phyloP scores from a whole-genome alignment of 2,329 filamentous ascomycete species.

The Epicoccum sorghinum region DNA sequence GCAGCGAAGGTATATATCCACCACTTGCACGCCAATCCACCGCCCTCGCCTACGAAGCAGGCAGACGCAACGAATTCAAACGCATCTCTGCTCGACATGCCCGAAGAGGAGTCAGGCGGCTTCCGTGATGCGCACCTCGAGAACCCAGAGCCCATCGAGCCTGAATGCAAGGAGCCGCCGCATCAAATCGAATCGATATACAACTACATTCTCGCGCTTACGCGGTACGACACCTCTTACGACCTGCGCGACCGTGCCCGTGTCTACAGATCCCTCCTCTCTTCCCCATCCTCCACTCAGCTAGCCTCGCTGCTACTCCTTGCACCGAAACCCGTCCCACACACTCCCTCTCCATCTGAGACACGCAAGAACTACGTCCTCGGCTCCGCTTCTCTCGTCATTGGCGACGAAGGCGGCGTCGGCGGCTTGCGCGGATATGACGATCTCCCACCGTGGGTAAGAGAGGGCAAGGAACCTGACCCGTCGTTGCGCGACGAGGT shows the following conservation, averaged over 20 bases:
- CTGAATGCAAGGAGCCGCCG: slow-evolving; percentile 49
- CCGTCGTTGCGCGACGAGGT: slow-evolving; percentile 68
- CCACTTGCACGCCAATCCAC: slow-evolving; percentile 70
- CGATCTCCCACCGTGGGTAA: slow-evolving; percentile 85
- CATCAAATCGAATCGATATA: slow-evolving; percentile 80
- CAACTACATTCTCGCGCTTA: slow-evolving; percentile 82
- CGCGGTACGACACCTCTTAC: slow-evolving; percentile 92
- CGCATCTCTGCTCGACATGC: slow-evolving; percentile 33
- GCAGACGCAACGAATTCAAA: slow-evolving; percentile 34
- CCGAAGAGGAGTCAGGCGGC: slow-evolving; percentile 44
- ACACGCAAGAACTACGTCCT: slow-evolving; percentile 77
- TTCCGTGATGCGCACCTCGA: slow-evolving; percentile 39
- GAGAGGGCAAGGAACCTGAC: slow-evolving; percentile 79
- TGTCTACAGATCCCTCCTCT: slow-evolving; percentile 83
- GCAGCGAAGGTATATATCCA: slow-evolving; percentile 98
- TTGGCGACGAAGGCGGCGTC: slow-evolving; percentile 76
- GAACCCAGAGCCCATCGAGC: slow-evolving; percentile 11
- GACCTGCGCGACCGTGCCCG: slow-evolving; percentile 91
- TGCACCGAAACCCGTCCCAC: slow-evolving; percentile 91
- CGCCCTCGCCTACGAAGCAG: slow-evolving; percentile 43
- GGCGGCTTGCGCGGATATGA: slow-evolving; percentile 77
- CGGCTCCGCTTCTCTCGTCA: slow-evolving; percentile 83
- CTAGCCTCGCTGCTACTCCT: slow-evolving; percentile 89
- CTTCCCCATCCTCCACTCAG: slow-evolving; percentile 75
- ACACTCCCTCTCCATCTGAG: slow-evolving; percentile 87